Evolutionary conservation across 495 filamentous ascomycete species (phyloP), one percentile per base, ranked within the genome.

Genomic region (Penicillium steckii): DNA sequence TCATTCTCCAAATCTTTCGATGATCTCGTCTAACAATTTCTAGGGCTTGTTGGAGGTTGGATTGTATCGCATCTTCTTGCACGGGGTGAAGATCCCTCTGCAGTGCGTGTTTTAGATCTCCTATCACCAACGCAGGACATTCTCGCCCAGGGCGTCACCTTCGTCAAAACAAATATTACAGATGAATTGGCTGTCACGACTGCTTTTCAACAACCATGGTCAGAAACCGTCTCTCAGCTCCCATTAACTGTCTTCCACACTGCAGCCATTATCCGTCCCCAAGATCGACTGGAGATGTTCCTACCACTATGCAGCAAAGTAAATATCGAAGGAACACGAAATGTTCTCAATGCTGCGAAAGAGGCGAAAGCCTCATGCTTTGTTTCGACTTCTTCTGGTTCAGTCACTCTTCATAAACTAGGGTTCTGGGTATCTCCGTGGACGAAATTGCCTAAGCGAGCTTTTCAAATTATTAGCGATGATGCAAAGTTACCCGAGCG

Each of bases 211-310:
- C 68, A 76, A 44, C 73, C 75, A 23, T 85, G 82, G 81, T 63
- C 74, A 2, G 47, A 52, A 7, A 58, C 64, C 1, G 74, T 79
- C 3, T 64, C 76, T 25, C 46, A 67, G 3, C 65, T 74, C 3
- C 76, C 80, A 15, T 57, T 84, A 18, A 83, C 80, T 9, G 80
- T 84, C 21, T 84, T 77, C 57, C 82, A 84, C 62, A 83, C 77
- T 1, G 81, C 81, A 13, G 80, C 80, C 0, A 57, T 70, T 5
- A 80, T 85, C 42, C 62, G 73, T 4, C 65, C 77, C 0, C 68
- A 65, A 7, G 81, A 83, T 29, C 80, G 82, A 12, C 68, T 69
- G 48, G 52, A 62, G 37, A 51, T 61, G 10, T 69, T 77, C 24
- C 78, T 82, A 44, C 69, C 72, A 5, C 67, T 68, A 18, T 58